These are phyloP conservation scores for Tolypocladium endophyticum DNA, from an alignment of 2,329 filamentous ascomycete genomes.

Conservation along the genomic window DNA sequence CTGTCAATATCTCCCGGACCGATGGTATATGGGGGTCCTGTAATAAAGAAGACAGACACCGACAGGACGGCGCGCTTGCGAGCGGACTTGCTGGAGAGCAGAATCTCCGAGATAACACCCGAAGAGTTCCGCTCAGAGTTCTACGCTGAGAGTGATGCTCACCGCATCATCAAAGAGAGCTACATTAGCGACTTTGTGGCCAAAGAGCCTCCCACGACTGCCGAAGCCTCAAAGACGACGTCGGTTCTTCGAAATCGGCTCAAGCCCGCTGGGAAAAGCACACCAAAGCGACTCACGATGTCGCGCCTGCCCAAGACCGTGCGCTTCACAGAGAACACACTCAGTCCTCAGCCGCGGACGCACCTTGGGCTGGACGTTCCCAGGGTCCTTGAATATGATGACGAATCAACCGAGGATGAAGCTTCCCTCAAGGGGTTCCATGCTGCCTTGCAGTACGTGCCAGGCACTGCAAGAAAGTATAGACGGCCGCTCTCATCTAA, in stretches of 20 bases:
- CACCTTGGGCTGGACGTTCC: constrained; percentile 15
- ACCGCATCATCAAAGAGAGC: constrained; percentile 8
- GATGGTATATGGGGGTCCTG: neutral
- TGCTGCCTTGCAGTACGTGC: neutral
- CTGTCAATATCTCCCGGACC: neutral
- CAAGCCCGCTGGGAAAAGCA: constrained; percentile 5
- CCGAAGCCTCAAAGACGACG: constrained; percentile 8
- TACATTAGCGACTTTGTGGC: constrained; percentile 11
- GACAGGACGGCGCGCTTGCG: constrained; percentile 5
- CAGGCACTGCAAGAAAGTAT: neutral
- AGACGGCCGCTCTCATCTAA: neutral
- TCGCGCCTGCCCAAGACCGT: constrained; percentile 15
- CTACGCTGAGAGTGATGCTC: constrained; percentile 10
- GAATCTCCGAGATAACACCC: constrained; percentile 7
- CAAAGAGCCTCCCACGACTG: constrained; percentile 8
- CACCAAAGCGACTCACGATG: constrained; percentile 15
- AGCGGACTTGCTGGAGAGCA: constrained; percentile 3
- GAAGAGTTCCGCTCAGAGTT: constrained; percentile 9
- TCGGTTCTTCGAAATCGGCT: constrained; percentile 18
- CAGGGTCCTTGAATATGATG: constrained; percentile 3
- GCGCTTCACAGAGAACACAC: constrained; percentile 17
- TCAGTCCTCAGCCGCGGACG: constrained; percentile 14
- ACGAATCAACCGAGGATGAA: neutral
- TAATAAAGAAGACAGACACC: constrained; percentile 1
- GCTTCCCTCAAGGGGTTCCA: neutral